phyloP scores from a whole-genome alignment of 78 protist genomes.

The Emiliania huxleyi region DNA sequence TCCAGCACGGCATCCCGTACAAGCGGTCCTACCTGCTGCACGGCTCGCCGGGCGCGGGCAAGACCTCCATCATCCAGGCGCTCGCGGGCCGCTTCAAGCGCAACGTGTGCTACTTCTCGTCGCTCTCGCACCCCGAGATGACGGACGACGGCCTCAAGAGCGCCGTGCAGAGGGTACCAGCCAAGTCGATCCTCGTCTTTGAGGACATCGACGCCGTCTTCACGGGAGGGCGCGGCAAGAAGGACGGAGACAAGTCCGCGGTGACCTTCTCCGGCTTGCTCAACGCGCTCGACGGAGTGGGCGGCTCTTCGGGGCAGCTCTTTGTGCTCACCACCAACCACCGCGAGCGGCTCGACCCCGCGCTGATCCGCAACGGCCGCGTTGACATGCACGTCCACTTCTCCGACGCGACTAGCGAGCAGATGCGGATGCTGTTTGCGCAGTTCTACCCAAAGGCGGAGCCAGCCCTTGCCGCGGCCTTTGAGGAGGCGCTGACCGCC shows the following conservation, averaged over 20 bases:
- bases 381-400: constrained; percentile 8
- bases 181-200: constrained; percentile 17
- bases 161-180: neutral
- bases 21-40: constrained; percentile 25
- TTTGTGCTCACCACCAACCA: constrained; percentile 51
- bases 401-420: constrained; percentile 14
- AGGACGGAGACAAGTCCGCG: neutral
- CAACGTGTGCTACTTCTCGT: constrained; percentile 19
- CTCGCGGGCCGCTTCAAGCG: constrained; percentile 34
- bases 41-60: constrained; percentile 53
- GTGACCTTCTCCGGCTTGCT: constrained; percentile 52
- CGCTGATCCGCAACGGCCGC: constrained; percentile 52
- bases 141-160: constrained; percentile 32
- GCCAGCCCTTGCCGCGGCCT: neutral
- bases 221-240: neutral
- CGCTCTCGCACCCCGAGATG: neutral
- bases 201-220: constrained; percentile 54
- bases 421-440: neutral
- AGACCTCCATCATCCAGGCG: constrained; percentile 37
- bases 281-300: constrained; percentile 58
- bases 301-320: constrained; percentile 16
- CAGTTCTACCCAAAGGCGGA: constrained; percentile 27
- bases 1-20: constrained; percentile 53
- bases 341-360: constrained; percentile 44
- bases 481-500: neutral